Evolutionary conservation across 2,329 filamentous ascomycete species (phyloP), one percentile per base, ranked within the genome.

Genomic region (Pyrenophora tritici-repentis): DNA sequence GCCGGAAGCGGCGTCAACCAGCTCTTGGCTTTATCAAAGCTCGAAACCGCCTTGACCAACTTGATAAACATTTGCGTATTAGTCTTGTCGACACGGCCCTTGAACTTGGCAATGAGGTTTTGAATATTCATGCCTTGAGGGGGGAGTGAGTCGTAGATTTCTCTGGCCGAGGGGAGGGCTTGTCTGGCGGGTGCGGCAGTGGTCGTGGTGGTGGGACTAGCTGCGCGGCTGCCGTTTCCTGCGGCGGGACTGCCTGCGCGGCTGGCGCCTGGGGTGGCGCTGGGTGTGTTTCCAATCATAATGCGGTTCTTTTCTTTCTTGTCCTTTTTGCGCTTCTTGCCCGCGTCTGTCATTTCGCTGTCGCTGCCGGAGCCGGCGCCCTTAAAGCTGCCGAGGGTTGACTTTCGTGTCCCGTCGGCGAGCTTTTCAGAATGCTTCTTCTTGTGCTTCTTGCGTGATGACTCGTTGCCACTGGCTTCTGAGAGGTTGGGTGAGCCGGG

Each of bases 381-480:
- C 48, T 61, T 63, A 22, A 63, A 52, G 29, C 59, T 46, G 39
- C 53, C 53, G 66, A 63, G 51, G 7, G 61, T 46, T 3, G 58
- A 60, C 49, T 68, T 70, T 33, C 63, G 65, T 14, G 63, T 63
- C 17, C 60, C 61, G 36, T 70, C 62, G 20, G 48, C 41, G 16
- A 68, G 58, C 46, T 62, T 66, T 18, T 59, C 61, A 46, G 37
- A 36, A 34, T 66, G 67, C 36, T 68, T 68, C 63, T 76, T 76
- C 63, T 77, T 78, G 31, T 73, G 70, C 50, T 65, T 66, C 77
- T 90, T 90, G 59, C 88, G 87, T 18, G 86, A 85, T 0, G 90
- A 93, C 71, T 97, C 93, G 62, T 92, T 95, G 45, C 91, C 93
- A 70, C 91, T 96, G 8, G 91, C 91, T 70, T 97, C 93, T 2